phyloP scores from a whole-genome alignment of 2,329 filamentous ascomycete species.

The Cladophialophora bantiana region DNA sequence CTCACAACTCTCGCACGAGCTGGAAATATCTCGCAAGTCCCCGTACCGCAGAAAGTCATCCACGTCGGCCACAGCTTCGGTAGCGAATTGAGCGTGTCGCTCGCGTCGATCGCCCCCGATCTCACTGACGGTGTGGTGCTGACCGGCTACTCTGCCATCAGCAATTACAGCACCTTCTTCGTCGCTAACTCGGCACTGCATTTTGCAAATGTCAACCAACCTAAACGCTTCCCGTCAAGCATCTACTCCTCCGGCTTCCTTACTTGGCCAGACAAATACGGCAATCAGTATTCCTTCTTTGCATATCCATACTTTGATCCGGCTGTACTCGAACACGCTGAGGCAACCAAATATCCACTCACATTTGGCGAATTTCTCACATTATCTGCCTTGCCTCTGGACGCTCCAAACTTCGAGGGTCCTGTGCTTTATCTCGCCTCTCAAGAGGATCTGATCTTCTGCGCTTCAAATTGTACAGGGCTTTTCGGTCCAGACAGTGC shows the following conservation, averaged over 20 bases:
- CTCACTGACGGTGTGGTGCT: constrained; percentile 50
- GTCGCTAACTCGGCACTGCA: constrained; percentile 30
- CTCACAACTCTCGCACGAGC: constrained; percentile 44
- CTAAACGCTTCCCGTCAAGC: constrained; percentile 27
- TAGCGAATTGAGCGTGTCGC: constrained; percentile 45
- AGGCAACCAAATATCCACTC: constrained; percentile 42
- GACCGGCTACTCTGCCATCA: constrained; percentile 55
- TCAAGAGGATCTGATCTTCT: constrained; percentile 39
- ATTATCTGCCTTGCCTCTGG: constrained; percentile 16
- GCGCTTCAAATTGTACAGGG: constrained; percentile 42
- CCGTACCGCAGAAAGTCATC: constrained; percentile 46
- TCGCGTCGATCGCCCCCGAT: constrained; percentile 45
- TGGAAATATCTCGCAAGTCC: constrained; percentile 36
- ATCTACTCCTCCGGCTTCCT: constrained; percentile 63
- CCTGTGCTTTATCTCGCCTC: constrained; percentile 43
- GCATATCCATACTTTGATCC: constrained; percentile 63
- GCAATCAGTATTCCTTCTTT: constrained; percentile 55
- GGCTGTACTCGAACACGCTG: constrained; percentile 55
- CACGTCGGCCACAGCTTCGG: constrained; percentile 51
- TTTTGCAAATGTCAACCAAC: constrained; percentile 45
- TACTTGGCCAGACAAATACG: constrained; percentile 58
- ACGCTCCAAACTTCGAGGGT: constrained; percentile 35
- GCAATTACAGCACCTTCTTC: constrained; percentile 52
- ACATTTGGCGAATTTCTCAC: constrained; percentile 43
- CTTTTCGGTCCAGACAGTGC: constrained; percentile 39